Conservation (phyloP, 1,139 yeast species). For the Yarrowia galli region DNA sequence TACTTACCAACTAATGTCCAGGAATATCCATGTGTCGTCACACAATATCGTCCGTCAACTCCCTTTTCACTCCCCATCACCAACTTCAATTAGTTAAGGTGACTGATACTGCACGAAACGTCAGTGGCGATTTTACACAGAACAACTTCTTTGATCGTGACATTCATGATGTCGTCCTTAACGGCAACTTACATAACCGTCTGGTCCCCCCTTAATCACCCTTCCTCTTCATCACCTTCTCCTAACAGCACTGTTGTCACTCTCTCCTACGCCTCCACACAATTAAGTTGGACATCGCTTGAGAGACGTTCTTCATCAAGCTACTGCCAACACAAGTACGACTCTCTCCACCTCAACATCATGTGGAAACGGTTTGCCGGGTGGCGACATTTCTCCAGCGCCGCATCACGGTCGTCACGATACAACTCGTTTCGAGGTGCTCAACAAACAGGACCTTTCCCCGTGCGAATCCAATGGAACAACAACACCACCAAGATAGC, state of each 20-base stretch:
- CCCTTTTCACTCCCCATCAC: too few relatives aligned
- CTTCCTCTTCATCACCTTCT: too few relatives aligned
- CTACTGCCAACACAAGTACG: not conserved
- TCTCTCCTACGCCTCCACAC: not conserved
- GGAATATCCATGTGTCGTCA: not conserved
- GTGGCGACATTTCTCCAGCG: constrained; percentile 25
- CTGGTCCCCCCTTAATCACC: too few relatives aligned
- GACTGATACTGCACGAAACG: too few relatives aligned
- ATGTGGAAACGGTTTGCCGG: constrained; percentile 31
- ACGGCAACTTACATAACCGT: too few relatives aligned
- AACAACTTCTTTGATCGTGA: too few relatives aligned
- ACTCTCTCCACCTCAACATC: not conserved
- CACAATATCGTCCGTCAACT: not conserved
- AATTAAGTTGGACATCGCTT: constrained; percentile 16
- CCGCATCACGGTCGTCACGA: constrained; percentile 1
- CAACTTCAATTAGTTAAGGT: too few relatives aligned
- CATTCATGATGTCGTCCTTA: not conserved
- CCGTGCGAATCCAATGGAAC: constrained; percentile 22
- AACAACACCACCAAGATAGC: constrained; percentile 5
- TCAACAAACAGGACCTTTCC: not conserved
- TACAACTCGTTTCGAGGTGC: constrained; percentile 25
- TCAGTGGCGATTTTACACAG: too few relatives aligned
- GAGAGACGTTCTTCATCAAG: not conserved
- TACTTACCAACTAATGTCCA: not conserved
- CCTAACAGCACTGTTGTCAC: too few relatives aligned